Evolutionary conservation across 106 monocot species (phyloP).

Genomic region (Cymbidium sinense): DNA sequence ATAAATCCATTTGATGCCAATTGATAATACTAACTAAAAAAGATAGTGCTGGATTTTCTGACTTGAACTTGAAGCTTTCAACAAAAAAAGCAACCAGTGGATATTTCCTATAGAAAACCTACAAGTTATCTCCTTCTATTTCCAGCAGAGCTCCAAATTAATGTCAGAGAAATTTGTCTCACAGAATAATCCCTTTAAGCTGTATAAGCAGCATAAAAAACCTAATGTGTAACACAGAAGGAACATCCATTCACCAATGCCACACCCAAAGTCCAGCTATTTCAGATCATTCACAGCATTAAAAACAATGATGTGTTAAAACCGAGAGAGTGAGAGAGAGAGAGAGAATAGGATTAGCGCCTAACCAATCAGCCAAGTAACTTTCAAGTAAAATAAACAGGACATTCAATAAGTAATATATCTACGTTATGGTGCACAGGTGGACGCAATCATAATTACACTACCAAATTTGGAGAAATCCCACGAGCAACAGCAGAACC

Average conservation of each 20-base stretch:
- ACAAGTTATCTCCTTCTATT: no score
- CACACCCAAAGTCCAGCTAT: neutral
- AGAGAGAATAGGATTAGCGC: neutral
- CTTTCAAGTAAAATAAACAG: neutral
- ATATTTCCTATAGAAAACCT: neutral
- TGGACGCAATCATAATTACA: neutral
- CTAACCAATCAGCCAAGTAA: neutral
- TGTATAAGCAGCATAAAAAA: neutral
- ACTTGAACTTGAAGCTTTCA: neutral
- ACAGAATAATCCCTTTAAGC: neutral
- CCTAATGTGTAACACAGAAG: neutral
- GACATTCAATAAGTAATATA: neutral
- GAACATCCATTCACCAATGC: neutral
- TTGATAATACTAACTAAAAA: neutral
- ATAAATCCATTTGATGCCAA: neutral
- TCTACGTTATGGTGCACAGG: neutral
- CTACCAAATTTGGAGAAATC: constrained; percentile 88
- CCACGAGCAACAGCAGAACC: constrained; percentile 96
- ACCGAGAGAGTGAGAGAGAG: neutral
- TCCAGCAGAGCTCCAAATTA: neutral
- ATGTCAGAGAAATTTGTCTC: neutral
- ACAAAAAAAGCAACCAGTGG: neutral
- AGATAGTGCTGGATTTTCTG: neutral
- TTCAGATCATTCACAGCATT: neutral
- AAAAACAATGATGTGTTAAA: neutral